A percentile compares a stretch with the other conserved stretches of the same genome.
Conservation (phyloP, 192 early-diverging fungal species). For the Umbelopsis isabellina region DNA sequence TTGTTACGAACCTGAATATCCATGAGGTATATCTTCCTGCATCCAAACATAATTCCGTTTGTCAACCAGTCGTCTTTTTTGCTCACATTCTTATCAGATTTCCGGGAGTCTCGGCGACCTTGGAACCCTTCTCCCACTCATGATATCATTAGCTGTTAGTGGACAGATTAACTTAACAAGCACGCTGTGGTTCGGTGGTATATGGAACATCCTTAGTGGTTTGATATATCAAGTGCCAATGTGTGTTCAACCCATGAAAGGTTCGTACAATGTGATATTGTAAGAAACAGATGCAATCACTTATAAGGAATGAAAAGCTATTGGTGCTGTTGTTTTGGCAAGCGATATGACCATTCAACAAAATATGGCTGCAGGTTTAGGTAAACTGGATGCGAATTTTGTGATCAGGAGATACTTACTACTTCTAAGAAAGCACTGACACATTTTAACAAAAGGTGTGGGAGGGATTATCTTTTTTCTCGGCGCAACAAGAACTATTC, state of each 20-base stretch:
- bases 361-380: conserved; percentile 70
- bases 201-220: conserved; percentile 86
- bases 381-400: conserved; percentile 3
- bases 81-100: conserved; percentile 5
- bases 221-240: conserved; percentile 80
- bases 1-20: conserved; percentile 13
- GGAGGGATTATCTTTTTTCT: conserved; percentile 65
- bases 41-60: not conserved
- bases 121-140: conserved; percentile 69
- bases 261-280: conserved; percentile 38
- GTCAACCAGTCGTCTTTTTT: not conserved
- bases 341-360: conserved; percentile 69
- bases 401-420: not conserved
- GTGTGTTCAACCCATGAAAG: conserved; percentile 94
- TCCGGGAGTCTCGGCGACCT: conserved; percentile 41
- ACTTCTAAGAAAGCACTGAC: not conserved
- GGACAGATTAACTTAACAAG: conserved; percentile 77
- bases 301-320: conserved; percentile 46
- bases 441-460: conserved; percentile 43
- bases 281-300: not conserved
- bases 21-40: conserved; percentile 17
- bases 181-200: conserved; percentile 84
- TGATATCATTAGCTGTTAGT: conserved; percentile 75
- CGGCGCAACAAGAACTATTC: conserved; percentile 71
- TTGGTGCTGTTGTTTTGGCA: conserved; percentile 79